Conservation (phyloP, 2,329 filamentous ascomycete genomes). For the Aureobasidium sp. region DNA sequence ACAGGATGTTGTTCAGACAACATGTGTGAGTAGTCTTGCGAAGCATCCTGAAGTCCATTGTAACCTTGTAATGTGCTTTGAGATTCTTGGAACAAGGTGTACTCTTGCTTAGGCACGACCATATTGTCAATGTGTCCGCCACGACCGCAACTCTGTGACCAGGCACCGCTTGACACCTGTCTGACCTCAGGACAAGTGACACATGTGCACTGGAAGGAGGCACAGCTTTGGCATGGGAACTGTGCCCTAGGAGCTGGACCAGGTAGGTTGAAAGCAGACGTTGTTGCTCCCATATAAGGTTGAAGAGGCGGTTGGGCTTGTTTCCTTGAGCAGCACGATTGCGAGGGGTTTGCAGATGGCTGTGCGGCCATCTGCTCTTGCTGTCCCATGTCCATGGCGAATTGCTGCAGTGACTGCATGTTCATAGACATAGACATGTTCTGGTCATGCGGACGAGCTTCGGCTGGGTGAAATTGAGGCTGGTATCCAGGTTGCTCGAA, state of each 20-base stretch:
- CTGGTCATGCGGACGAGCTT: neutral
- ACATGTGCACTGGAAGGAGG: conserved; percentile 17
- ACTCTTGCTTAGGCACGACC: neutral
- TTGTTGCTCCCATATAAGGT: neutral
- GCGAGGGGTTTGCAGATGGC: conserved; percentile 3
- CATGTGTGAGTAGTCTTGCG: neutral
- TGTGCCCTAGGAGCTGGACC: conserved; percentile 1
- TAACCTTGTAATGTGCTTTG: neutral
- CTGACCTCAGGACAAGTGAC: conserved; percentile 17
- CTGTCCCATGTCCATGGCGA: neutral
- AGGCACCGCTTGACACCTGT: conserved; percentile 17
- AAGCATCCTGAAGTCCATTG: neutral
- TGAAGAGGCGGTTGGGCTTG: neutral
- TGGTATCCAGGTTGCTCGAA: neutral
- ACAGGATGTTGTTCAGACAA: neutral
- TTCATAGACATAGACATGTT: neutral
- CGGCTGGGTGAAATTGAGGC: neutral
- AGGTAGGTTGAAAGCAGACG: conserved; percentile 1
- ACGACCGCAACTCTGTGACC: conserved; percentile 16
- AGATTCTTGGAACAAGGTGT: neutral
- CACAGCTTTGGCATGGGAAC: conserved; percentile 17
- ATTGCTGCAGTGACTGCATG: neutral
- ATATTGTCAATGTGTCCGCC: conserved; percentile 14
- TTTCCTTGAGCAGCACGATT: conserved; percentile 16
- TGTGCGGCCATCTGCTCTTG: conserved; percentile 3